These are phyloP conservation scores for Candida suzukii DNA, from an alignment of 805 yeast genomes.

Conservation along the genomic window DNA sequence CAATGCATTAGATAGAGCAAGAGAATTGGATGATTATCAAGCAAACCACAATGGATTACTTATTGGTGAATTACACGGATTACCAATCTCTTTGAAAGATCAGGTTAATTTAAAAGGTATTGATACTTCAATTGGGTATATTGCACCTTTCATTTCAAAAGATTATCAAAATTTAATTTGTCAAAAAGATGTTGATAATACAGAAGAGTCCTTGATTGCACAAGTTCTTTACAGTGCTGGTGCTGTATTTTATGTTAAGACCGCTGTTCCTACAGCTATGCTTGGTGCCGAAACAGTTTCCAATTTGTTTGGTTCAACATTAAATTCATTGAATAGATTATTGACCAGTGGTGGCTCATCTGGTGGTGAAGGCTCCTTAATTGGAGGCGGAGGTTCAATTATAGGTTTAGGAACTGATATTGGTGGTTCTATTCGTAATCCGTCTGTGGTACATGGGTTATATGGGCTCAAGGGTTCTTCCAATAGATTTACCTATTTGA, in stretches of 20 bases:
- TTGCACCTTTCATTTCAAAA: slow-evolving; percentile 24
- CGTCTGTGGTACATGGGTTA: slow-evolving; percentile 24
- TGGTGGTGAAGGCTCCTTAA: slow-evolving; percentile 37
- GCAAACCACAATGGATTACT: slow-evolving; percentile 24
- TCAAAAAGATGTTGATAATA: slow-evolving; percentile 3
- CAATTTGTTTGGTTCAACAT: slow-evolving; percentile 32
- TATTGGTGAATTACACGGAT: slow-evolving; percentile 38
- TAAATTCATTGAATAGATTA: slow-evolving; percentile 30
- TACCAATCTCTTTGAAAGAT: slow-evolving; percentile 40
- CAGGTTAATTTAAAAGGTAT: slow-evolving; percentile 32
- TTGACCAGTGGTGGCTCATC: slow-evolving; percentile 37
- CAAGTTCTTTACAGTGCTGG: slow-evolving; percentile 29
- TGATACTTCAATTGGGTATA: slow-evolving; percentile 34
- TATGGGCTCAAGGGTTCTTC: slow-evolving; percentile 27
- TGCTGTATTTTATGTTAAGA: slow-evolving; percentile 36
- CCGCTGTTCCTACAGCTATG: slow-evolving; percentile 38
- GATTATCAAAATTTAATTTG: slow-evolving; percentile 12
- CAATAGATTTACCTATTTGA: slow-evolving; percentile 28
- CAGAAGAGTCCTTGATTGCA: slow-evolving; percentile 17
- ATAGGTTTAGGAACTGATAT: slow-evolving; percentile 34
- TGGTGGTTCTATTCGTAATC: slow-evolving; percentile 32
- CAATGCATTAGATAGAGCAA: slow-evolving; percentile 31
- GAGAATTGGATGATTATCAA: slow-evolving; percentile 30
- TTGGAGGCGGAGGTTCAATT: slow-evolving; percentile 24
- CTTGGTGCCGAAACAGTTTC: slow-evolving; percentile 33